phyloP scores from a whole-genome alignment of 148 eudicot species.

The Salicornia ramosissima region DNA sequence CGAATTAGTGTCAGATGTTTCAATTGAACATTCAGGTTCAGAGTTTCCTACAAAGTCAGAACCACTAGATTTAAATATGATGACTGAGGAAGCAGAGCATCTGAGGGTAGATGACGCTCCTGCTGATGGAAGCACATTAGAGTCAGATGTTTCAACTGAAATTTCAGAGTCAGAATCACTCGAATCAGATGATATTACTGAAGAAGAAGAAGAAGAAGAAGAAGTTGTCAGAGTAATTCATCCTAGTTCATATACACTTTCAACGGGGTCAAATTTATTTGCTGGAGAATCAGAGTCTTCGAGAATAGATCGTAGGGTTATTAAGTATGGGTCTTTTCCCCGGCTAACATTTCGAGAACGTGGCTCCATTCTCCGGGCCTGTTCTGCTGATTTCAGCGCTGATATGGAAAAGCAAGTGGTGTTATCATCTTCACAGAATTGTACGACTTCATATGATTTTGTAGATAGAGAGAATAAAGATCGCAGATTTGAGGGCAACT shows the following conservation, averaged over 20 bases:
- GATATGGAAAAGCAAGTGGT: constrained; percentile 17
- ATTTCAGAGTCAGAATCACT: constrained; percentile 13
- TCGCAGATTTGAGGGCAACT: constrained; percentile 16
- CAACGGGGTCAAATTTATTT: not conserved
- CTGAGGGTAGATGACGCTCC: constrained; percentile 11
- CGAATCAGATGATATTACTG: constrained; percentile 12
- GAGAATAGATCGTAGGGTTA: constrained; percentile 12
- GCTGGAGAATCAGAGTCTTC: constrained; percentile 19
- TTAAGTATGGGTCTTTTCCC: constrained; percentile 16
- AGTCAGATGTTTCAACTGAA: constrained; percentile 7
- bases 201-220: constrained; percentile 17
- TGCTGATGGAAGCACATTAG: not conserved
- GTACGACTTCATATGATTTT: constrained; percentile 15
- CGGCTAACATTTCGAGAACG: constrained; percentile 25
- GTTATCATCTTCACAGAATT: constrained; percentile 27
- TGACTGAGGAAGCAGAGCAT: constrained; percentile 6
- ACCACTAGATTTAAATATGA: constrained; percentile 10
- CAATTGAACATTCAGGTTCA: constrained; percentile 15
- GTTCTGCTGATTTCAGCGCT: constrained; percentile 34
- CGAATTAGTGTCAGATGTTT: not conserved
- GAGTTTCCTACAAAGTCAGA: too few relatives aligned
- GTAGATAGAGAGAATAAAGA: constrained; percentile 25
- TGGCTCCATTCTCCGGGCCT: constrained; percentile 32
- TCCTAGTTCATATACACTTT: not conserved
- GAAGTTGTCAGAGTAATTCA: not conserved